These are phyloP conservation scores for Nemania sp. DNA, from an alignment of 2,329 filamentous ascomycete species.

Conservation along the genomic window DNA sequence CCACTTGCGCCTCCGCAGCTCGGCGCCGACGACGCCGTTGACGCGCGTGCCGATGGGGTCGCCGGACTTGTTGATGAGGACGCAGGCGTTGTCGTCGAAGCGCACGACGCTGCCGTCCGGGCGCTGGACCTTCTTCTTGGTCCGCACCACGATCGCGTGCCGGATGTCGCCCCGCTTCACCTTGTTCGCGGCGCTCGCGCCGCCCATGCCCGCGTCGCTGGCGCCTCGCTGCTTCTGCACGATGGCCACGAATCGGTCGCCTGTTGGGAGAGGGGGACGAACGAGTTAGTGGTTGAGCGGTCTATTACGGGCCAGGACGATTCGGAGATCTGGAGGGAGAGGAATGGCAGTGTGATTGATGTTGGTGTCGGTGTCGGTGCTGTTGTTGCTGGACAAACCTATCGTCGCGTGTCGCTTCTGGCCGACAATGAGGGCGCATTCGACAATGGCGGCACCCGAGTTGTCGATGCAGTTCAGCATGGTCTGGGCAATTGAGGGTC, in stretches of 20 bases:
- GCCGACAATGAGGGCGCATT: conserved; percentile 90
- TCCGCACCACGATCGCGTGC: conserved; percentile 93
- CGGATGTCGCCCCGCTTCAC: conserved; percentile 95
- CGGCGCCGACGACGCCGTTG: conserved; percentile 87
- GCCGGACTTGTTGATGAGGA: conserved; percentile 94
- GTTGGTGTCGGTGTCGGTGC: no score
- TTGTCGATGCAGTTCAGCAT: conserved; percentile 99
- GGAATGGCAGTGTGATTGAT: no score
- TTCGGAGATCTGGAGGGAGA: no score
- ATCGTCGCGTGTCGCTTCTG: conserved; percentile 89
- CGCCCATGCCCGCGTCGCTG: conserved; percentile 71
- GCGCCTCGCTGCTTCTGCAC: conserved; percentile 94
- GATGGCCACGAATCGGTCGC: conserved; percentile 95
- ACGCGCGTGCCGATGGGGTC: conserved; percentile 93
- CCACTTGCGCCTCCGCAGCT: conserved; percentile 92
- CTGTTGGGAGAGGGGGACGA: conserved; percentile 52
- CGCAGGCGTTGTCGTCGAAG: conserved; percentile 98
- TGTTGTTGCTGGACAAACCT: conserved; percentile 61
- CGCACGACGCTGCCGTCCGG: conserved; percentile 87
- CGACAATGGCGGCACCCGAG: conserved; percentile 94
- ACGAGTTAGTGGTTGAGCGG: conserved; percentile 9
- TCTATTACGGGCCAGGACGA: no score
- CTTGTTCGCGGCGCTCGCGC: conserved; percentile 79
- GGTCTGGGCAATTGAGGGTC: conserved; percentile 59
- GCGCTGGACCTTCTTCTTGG: conserved; percentile 82